Conservation (phyloP, 1,139 yeast genomes). For the Suhomyces kunorum region DNA sequence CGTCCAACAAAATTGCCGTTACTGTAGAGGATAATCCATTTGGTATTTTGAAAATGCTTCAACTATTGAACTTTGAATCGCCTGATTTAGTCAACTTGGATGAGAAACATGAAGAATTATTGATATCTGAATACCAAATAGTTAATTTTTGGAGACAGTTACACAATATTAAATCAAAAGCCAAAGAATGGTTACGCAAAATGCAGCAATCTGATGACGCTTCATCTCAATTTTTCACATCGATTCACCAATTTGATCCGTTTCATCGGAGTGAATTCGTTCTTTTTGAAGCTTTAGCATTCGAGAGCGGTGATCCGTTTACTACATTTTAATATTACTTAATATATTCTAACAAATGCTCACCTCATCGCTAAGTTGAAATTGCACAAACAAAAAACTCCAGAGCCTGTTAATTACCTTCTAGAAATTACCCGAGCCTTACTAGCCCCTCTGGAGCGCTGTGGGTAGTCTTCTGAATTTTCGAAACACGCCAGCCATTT, state of each 20-base stretch:
- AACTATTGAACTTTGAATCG: conserved; percentile 4
- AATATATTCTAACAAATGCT: too few relatives aligned
- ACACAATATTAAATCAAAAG: conserved; percentile 3
- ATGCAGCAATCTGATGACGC: neutral
- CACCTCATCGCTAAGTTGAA: too few relatives aligned
- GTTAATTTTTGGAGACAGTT: conserved; percentile 18
- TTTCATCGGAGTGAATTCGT: conserved; percentile 6
- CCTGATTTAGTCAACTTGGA: conserved; percentile 10
- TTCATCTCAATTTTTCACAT: neutral
- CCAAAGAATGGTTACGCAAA: conserved; percentile 7
- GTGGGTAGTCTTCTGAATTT: too few relatives aligned
- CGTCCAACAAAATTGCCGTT: conserved; percentile 1
- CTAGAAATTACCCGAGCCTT: too few relatives aligned
- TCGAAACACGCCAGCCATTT: too few relatives aligned
- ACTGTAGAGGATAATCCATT: conserved; percentile 4
- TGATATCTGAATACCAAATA: conserved; percentile 25
- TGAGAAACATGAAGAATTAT: conserved; percentile 18
- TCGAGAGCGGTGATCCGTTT: too few relatives aligned
- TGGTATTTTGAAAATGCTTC: conserved; percentile 6
- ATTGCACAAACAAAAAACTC: too few relatives aligned
- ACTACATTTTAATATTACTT: too few relatives aligned
- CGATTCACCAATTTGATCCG: neutral
- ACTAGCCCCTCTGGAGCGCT: too few relatives aligned
- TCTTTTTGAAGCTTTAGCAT: conserved; percentile 5
- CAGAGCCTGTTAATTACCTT: too few relatives aligned